Conservation (phyloP, 2,329 filamentous ascomycete genomes). For the Alternaria rosae region DNA sequence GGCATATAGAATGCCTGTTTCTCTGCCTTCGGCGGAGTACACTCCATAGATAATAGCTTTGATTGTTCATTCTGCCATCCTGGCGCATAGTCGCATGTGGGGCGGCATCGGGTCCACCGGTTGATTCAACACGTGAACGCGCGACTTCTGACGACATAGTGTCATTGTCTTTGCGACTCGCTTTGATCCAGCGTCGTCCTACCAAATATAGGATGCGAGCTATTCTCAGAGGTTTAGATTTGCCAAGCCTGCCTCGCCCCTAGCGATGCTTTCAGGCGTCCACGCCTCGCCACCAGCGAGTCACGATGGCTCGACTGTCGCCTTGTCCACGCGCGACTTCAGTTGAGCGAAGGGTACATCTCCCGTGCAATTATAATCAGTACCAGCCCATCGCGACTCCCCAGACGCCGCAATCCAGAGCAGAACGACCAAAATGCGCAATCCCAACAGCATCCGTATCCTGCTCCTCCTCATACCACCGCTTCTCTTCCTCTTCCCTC, state of each 20-base stretch:
- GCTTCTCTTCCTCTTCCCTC: slow-evolving; percentile 33
- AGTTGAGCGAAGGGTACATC: not conserved
- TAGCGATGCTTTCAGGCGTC: slow-evolving; percentile 6
- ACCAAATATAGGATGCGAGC: not conserved
- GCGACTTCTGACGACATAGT: not conserved
- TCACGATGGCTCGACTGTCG: not conserved
- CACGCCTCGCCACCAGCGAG: not conserved
- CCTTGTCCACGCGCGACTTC: not conserved
- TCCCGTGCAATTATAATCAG: not conserved
- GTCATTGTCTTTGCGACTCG: not conserved
- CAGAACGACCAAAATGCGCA: slow-evolving; percentile 23
- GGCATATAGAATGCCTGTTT: not conserved
- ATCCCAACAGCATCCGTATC: slow-evolving; percentile 29
- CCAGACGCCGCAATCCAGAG: not conserved
- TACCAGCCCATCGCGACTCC: not conserved
- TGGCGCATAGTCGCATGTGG: too few species aligned
- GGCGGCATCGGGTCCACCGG: too few species aligned
- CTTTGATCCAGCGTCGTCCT: not conserved
- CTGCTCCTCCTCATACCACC: slow-evolving; percentile 31
- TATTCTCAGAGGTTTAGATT: not conserved
- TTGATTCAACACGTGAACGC: too few species aligned
- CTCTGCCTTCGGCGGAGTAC: not conserved
- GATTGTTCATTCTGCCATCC: too few species aligned
- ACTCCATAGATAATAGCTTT: not conserved
- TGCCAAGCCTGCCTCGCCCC: slow-evolving; percentile 1